A percentile compares a stretch with the other conserved stretches of the same genome.
These are phyloP conservation scores for Leucocoprinus sp. DNA, from an alignment of 768 basidiomycete genomes.

Conservation along the genomic window DNA sequence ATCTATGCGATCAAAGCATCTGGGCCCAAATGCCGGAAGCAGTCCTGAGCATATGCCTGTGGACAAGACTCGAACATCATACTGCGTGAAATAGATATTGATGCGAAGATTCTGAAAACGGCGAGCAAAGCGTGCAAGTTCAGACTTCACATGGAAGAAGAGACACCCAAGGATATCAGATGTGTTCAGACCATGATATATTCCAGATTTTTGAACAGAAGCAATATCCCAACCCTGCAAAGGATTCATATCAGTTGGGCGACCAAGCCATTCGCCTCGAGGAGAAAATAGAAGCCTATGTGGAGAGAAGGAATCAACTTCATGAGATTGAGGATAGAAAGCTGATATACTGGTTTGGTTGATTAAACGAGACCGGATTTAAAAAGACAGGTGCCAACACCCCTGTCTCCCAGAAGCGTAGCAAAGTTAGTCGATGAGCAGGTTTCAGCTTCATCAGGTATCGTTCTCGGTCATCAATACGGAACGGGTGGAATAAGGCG, in stretches of 20 bases:
- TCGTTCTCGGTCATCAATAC: conserved; percentile 34
- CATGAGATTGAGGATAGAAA: not conserved
- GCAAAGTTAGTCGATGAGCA: conserved; percentile 29
- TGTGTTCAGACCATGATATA: conserved; percentile 24
- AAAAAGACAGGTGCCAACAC: conserved; percentile 30
- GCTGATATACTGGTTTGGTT: conserved; percentile 30
- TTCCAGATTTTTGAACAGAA: conserved; percentile 30
- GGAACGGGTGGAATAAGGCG: conserved; percentile 26
- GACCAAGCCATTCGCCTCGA: conserved; percentile 36
- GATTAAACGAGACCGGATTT: conserved; percentile 24
- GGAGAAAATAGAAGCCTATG: conserved; percentile 36
- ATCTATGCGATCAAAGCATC: conserved; percentile 33
- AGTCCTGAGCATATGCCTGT: conserved; percentile 30
- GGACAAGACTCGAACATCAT: conserved; percentile 34
- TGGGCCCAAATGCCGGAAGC: conserved; percentile 27
- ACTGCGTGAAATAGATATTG: conserved; percentile 32
- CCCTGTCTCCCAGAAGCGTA: conserved; percentile 30
- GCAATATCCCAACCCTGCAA: conserved; percentile 43
- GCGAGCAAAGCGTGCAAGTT: conserved; percentile 28
- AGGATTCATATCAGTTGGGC: conserved; percentile 32
- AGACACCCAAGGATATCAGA: conserved; percentile 33
- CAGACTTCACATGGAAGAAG: conserved; percentile 36
- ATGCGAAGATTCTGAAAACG: conserved; percentile 28
- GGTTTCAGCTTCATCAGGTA: conserved; percentile 31
- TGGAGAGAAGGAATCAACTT: not conserved